Evolutionary conservation across 805 yeast genomes (phyloP).

Genomic region (Metschnikowia lochheadii): DNA sequence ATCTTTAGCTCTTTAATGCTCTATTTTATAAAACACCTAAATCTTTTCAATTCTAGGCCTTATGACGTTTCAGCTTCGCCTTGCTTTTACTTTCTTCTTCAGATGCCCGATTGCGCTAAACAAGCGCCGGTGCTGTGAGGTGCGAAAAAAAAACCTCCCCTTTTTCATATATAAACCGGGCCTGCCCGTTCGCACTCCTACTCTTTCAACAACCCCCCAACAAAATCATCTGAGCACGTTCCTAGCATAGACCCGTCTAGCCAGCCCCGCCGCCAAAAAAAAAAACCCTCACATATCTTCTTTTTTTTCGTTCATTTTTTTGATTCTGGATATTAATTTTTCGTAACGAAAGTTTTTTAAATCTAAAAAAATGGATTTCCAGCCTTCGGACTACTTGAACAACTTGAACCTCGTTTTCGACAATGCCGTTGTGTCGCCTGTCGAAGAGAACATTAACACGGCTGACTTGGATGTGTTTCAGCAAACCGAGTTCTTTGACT

Average conservation of each 20-base stretch:
- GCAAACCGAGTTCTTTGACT: conserved; percentile 37
- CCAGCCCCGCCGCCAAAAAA: neutral
- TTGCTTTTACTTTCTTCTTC: too few relatives aligned
- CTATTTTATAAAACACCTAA: too few relatives aligned
- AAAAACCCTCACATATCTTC: conserved; percentile 1
- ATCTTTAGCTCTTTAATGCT: too few relatives aligned
- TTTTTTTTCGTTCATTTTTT: conserved; percentile 5
- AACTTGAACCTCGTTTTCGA: conserved; percentile 39
- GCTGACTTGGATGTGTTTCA: conserved; percentile 38
- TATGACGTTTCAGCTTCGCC: neutral
- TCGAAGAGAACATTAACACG: conserved; percentile 13
- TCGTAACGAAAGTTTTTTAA: conserved; percentile 4
- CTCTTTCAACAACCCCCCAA: neutral
- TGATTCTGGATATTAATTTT: conserved; percentile 4
- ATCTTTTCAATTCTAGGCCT: too few relatives aligned
- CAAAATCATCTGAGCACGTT: neutral
- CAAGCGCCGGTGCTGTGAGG: neutral
- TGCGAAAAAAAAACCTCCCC: neutral
- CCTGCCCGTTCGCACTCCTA: neutral
- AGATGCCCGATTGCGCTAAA: neutral
- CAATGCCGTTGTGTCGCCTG: conserved; percentile 20
- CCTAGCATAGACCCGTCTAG: neutral
- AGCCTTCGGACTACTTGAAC: conserved; percentile 38
- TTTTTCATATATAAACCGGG: neutral
- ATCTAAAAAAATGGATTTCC: conserved; percentile 33